phyloP scores from a whole-genome alignment of 75 land plant genomes.

The Pinus albicaulis region DNA sequence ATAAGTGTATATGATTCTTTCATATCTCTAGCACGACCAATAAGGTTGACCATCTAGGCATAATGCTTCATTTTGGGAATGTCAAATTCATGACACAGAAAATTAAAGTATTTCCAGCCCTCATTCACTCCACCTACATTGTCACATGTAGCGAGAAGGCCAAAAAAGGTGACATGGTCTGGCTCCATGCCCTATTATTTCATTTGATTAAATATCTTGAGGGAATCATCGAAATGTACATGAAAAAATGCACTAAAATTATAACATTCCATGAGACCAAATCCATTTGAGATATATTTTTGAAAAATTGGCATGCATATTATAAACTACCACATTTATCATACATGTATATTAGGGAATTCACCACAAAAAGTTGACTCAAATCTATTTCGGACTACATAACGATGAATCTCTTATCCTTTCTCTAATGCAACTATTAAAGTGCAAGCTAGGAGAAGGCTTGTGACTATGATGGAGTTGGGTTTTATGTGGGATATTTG shows the following conservation, averaged over 20 bases:
- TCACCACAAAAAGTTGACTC: slow-evolving; percentile 3
- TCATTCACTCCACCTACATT: no score
- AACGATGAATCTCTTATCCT: slow-evolving; percentile 40
- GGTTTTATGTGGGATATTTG: slow-evolving; percentile 31
- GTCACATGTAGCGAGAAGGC: no score
- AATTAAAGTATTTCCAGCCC: no score
- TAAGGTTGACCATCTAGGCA: no score
- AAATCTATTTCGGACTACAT: slow-evolving; percentile 43
- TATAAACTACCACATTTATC: slow-evolving; percentile 11
- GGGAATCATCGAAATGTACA: slow-evolving; percentile 7
- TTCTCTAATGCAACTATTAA: slow-evolving; percentile 56
- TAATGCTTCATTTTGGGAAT: no score
- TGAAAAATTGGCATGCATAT: slow-evolving; percentile 2
- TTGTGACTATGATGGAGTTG: slow-evolving; percentile 30
- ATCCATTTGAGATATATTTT: not conserved
- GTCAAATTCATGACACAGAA: no score
- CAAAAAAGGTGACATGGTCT: no score
- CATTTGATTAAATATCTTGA: slow-evolving; percentile 15
- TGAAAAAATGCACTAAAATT: slow-evolving; percentile 7
- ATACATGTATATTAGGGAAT: slow-evolving; percentile 15
- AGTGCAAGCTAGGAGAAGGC: slow-evolving; percentile 42
- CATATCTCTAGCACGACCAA: no score
- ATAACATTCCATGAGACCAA: slow-evolving; percentile 14
- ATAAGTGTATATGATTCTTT: no score
- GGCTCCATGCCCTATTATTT: no score